phyloP scores from a whole-genome alignment of 2,329 filamentous ascomycete genomes.

The Xylaria multiplex region DNA sequence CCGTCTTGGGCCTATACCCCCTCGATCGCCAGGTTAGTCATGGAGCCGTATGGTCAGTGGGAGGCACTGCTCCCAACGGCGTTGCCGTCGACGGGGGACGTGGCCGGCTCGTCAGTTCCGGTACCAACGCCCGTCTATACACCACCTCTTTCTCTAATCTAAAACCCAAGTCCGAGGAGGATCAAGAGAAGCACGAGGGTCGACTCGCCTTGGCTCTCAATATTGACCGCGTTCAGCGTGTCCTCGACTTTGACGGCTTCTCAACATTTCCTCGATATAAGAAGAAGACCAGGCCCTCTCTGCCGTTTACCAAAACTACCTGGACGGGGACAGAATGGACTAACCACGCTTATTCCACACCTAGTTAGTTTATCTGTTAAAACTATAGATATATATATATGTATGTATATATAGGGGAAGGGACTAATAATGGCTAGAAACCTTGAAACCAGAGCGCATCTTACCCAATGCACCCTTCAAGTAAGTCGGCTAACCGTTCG shows the following conservation, averaged over 20 bases:
- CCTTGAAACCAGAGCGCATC: slow-evolving; percentile 51
- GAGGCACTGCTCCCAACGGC: slow-evolving; percentile 66
- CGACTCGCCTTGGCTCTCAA: slow-evolving; percentile 83
- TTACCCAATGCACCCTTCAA: slow-evolving; percentile 82
- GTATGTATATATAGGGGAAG: background rate
- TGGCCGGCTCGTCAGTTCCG: slow-evolving; percentile 72
- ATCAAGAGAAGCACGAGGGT: slow-evolving; percentile 74
- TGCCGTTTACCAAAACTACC: slow-evolving; percentile 48
- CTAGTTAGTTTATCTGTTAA: slow-evolving; percentile 35
- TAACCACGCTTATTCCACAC: slow-evolving; percentile 40
- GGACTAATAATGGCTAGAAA: slow-evolving; percentile 36
- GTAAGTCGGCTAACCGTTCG: slow-evolving; percentile 55
- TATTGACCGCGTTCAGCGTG: slow-evolving; percentile 74
- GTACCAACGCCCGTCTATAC: slow-evolving; percentile 76
- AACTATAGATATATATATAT: background rate
- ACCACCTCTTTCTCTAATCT: slow-evolving; percentile 60
- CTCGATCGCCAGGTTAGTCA: slow-evolving; percentile 66
- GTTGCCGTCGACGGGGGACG: slow-evolving; percentile 69
- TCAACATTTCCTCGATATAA: slow-evolving; percentile 47
- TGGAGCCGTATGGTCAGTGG: slow-evolving; percentile 80
- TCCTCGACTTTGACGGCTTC: slow-evolving; percentile 66
- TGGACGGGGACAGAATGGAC: slow-evolving; percentile 58
- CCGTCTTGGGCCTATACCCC: slow-evolving; percentile 45
- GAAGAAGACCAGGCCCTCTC: slow-evolving; percentile 39
- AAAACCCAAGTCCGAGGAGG: slow-evolving; percentile 62